Evolutionary conservation across 1,284 basidiomycete genomes (phyloP), one percentile per base, ranked within the genome.

Genomic region (Malassezia cuniculi): DNA sequence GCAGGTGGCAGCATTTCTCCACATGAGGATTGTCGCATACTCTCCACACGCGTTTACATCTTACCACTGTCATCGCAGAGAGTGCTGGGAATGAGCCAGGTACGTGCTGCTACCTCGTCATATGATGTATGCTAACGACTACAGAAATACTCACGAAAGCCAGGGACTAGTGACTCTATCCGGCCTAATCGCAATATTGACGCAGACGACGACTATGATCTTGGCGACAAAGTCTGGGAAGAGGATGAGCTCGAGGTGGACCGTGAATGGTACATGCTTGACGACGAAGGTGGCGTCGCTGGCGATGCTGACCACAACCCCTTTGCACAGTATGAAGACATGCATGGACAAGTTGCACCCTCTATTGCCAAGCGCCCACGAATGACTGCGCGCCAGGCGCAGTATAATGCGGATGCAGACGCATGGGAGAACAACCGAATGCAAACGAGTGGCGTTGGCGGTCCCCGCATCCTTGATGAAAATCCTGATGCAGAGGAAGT

Each of bases 341-440:
- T 85, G 52, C 82, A 85, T 54, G 55, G 54, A 0, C 39, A 53
- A 16, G 36, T 53, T 14, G 30, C 48, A 6, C 38, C 51, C 7
- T 37, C 46, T 8, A 26, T 57, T 7, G 43, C 48, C 4, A 41
- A 44, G 7, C 50, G 51, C 15, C 47, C 54, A 29, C 54, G 52
- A 27, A 34, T 75, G 31, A 58, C 63, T 1, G 65, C 62, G 7
- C 51, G 55, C 3, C 64, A 68, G 49, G 60, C 63, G 15, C 54
- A 57, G 22, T 56, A 60, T 38, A 94, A 94, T 55, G 85, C 85
- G 16, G 93, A 99, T 66, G 90, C 89, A 54, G 90, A 99, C 55
- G 72, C 90, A 1, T 99, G 93, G 93, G 93, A 97, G 72, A 83
- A 82, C 6, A 95, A 97, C 60, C 82, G 89, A 60, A 85, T 99